Percentiles rank a stretch among this genome's conserved stretches.
Evolutionary conservation across 805 yeast species (phyloP).

Genomic region (Maudiozyma barnettii): DNA sequence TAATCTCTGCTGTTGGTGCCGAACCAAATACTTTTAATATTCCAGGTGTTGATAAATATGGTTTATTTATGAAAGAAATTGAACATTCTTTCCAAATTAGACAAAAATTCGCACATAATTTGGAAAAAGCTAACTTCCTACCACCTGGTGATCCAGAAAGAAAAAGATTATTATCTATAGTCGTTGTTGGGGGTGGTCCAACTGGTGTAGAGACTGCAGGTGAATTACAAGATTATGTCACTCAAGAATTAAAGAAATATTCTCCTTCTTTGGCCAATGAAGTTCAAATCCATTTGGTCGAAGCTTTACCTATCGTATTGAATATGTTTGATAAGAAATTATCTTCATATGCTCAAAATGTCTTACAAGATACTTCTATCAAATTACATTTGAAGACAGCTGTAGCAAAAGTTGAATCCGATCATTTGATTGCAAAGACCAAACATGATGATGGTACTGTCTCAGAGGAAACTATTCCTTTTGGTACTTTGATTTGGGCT

Average conservation of each 20-base stretch:
- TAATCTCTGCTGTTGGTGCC: conserved; percentile 88
- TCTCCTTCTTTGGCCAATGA: conserved; percentile 81
- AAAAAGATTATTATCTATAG: conserved; percentile 73
- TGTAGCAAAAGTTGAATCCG: conserved; percentile 76
- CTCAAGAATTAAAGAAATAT: conserved; percentile 80
- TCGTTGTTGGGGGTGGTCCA: conserved; percentile 97
- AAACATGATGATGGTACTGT: conserved; percentile 65
- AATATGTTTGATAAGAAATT: conserved; percentile 38
- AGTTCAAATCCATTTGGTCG: conserved; percentile 76
- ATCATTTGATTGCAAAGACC: conserved; percentile 59
- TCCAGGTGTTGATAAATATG: conserved; percentile 80
- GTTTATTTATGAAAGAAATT: conserved; percentile 81
- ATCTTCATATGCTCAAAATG: conserved; percentile 36
- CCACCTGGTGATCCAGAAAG: conserved; percentile 74
- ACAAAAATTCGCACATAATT: conserved; percentile 69
- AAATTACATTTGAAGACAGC: conserved; percentile 76
- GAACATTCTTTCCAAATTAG: conserved; percentile 78
- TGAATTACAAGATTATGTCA: conserved; percentile 88
- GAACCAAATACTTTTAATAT: conserved; percentile 89
- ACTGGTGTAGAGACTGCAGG: conserved; percentile 97
- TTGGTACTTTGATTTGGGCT: conserved; percentile 94
- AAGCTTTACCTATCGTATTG: conserved; percentile 84
- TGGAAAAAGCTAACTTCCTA: conserved; percentile 80
- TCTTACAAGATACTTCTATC: conserved; percentile 44
- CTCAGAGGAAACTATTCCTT: conserved; percentile 53